Conservation (phyloP, 2,329 filamentous ascomycete species). For the Hypoxylon sp. region DNA sequence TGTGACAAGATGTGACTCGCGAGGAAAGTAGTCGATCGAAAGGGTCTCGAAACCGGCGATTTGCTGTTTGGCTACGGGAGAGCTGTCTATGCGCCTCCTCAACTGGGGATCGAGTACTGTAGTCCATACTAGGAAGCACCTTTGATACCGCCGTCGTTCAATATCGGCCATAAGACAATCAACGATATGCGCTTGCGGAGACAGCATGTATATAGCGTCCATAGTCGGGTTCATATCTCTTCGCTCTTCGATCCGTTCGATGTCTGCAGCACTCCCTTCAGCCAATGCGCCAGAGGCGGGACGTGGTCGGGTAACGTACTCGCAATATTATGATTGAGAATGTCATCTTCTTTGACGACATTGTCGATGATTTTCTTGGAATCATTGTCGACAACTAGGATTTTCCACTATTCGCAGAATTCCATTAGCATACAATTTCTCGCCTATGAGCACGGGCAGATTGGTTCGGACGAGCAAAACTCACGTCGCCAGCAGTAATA, state of each 20-base stretch:
- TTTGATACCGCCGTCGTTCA: conserved; percentile 84
- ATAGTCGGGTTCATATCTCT: conserved; percentile 87
- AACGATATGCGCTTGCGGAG: conserved; percentile 87
- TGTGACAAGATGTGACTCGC: conserved; percentile 90
- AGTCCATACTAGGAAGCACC: conserved; percentile 88
- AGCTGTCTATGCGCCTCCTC: conserved; percentile 80
- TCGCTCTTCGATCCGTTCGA: conserved; percentile 92
- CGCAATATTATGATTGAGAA: conserved; percentile 95
- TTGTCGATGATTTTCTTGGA: conserved; percentile 91
- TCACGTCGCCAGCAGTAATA: conserved; percentile 85
- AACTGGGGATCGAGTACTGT: conserved; percentile 76
- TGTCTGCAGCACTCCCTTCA: conserved; percentile 70
- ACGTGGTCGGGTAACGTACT: conserved; percentile 69
- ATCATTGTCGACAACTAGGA: conserved; percentile 87
- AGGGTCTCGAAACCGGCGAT: conserved; percentile 86
- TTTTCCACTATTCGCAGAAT: conserved; percentile 82
- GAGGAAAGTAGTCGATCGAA: conserved; percentile 88
- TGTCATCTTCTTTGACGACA: conserved; percentile 93
- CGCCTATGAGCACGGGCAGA: neutral
- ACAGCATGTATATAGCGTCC: conserved; percentile 94
- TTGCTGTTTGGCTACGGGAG: conserved; percentile 75
- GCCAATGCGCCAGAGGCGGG: conserved; percentile 43
- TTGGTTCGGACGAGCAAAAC: conserved; percentile 46
- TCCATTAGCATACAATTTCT: conserved; percentile 34
- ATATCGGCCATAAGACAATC: conserved; percentile 96